These are phyloP conservation scores for Yamadazyma tumulicola DNA, from an alignment of 805 yeast genomes.

Conservation along the genomic window DNA sequence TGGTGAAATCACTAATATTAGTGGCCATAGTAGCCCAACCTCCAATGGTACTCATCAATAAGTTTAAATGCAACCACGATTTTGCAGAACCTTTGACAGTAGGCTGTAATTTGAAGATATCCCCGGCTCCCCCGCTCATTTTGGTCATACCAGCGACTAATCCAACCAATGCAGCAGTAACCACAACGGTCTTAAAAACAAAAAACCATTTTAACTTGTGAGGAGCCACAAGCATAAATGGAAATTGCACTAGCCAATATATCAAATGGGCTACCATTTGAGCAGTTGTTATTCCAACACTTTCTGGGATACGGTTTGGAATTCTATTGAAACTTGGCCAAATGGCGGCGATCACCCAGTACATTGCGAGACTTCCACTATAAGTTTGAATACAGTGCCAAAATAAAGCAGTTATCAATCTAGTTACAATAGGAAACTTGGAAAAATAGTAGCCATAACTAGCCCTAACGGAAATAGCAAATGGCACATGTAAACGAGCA, in stretches of 20 bases:
- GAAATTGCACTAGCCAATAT: conserved; percentile 27
- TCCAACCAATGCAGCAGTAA: conserved; percentile 11
- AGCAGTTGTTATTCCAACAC: conserved; percentile 18
- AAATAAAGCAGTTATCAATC: conserved; percentile 29
- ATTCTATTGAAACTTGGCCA: conserved; percentile 23
- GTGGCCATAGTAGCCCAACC: conserved; percentile 35
- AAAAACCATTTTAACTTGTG: conserved; percentile 34
- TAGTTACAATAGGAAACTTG: conserved; percentile 23
- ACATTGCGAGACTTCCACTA: conserved; percentile 24
- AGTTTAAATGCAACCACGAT: conserved; percentile 20
- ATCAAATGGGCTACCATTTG: conserved; percentile 30
- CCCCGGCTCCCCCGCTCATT: conserved; percentile 10
- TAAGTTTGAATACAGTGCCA: conserved; percentile 23
- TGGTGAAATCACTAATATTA: conserved; percentile 36
- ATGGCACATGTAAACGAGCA: conserved; percentile 31
- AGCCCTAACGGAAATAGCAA: conserved; percentile 29
- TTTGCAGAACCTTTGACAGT: conserved; percentile 17
- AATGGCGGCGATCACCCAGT: conserved; percentile 21
- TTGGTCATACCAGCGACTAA: conserved; percentile 11
- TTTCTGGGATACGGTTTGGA: conserved; percentile 22
- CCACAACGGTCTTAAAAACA: conserved; percentile 25
- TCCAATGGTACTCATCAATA: conserved; percentile 28
- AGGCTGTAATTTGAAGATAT: conserved; percentile 8
- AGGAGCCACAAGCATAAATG: conserved; percentile 27
- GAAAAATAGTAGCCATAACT: conserved; percentile 29